Conservation (phyloP, 768 basidiomycete species). For the Pulveroboletus frians region DNA sequence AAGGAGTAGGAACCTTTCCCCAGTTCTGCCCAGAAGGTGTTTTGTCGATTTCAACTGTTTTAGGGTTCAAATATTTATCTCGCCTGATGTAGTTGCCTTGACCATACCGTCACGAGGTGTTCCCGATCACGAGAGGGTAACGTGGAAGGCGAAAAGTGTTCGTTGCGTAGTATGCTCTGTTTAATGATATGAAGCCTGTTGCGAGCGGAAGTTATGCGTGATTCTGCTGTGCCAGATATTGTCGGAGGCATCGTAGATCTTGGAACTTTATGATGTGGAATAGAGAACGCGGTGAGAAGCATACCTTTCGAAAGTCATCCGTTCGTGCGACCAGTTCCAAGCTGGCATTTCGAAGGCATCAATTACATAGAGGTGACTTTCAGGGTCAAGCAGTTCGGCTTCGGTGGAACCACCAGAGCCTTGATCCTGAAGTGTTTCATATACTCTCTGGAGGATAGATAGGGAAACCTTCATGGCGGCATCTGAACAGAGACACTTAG, state of each 20-base stretch:
- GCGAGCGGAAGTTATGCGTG: slow-evolving; percentile 71
- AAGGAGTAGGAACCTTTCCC: slow-evolving; percentile 85
- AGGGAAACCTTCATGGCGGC: slow-evolving; percentile 79
- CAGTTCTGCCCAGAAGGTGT: slow-evolving; percentile 86
- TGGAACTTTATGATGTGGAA: slow-evolving; percentile 10
- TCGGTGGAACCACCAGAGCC: slow-evolving; percentile 43
- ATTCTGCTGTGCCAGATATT: slow-evolving; percentile 80
- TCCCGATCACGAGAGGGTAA: slow-evolving; percentile 84
- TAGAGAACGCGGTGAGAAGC: slow-evolving; percentile 12
- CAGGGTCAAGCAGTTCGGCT: slow-evolving; percentile 68
- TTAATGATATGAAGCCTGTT: slow-evolving; percentile 88
- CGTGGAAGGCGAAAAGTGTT: slow-evolving; percentile 96
- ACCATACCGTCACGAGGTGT: slow-evolving; percentile 77
- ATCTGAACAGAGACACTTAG: slow-evolving; percentile 40
- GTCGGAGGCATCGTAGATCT: slow-evolving; percentile 51
- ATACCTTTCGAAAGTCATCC: slow-evolving; percentile 86
- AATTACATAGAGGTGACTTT: slow-evolving; percentile 75
- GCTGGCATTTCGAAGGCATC: slow-evolving; percentile 95
- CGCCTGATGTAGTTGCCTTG: slow-evolving; percentile 9
- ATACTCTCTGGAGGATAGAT: slow-evolving; percentile 62
- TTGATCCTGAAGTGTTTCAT: slow-evolving; percentile 67
- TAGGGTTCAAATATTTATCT: slow-evolving; percentile 10
- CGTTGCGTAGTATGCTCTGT: slow-evolving; percentile 90
- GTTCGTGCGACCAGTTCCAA: slow-evolving; percentile 85
- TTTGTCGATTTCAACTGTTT: slow-evolving; percentile 88